A percentile compares a stretch with the other conserved stretches of the same genome.
Conservation (phyloP, 2,329 filamentous ascomycete species). For the Xylaria sp. region DNA sequence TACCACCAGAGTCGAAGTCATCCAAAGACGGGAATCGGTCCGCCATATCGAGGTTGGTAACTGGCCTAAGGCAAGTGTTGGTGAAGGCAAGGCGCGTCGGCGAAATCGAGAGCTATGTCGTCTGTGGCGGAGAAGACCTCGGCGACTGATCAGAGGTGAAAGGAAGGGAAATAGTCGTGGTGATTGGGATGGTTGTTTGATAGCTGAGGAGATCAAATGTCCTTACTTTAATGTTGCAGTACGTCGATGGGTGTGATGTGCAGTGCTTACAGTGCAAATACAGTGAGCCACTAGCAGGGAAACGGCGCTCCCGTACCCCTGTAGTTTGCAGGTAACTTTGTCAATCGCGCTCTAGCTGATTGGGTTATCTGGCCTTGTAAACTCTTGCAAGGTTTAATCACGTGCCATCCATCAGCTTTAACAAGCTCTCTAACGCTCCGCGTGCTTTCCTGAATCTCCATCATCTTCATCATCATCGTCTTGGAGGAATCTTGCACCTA, state of each 20-base stretch:
- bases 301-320: neutral
- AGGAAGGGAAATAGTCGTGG: neutral
- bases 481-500: conserved; percentile 12
- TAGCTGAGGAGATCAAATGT: conserved; percentile 13
- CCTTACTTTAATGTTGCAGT: conserved; percentile 20
- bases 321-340: neutral
- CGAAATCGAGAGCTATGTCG: neutral
- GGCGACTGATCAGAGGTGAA: neutral
- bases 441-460: neutral
- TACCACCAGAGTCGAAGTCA: conserved; percentile 76
- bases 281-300: neutral
- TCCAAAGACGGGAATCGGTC: conserved; percentile 83
- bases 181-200: conserved; percentile 18
- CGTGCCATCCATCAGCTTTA: conserved; percentile 32
- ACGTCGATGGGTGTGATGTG: neutral
- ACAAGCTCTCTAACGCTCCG: conserved; percentile 7
- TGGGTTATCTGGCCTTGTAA: conserved; percentile 18
- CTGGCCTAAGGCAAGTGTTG: conserved; percentile 5
- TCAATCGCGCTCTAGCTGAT: neutral
- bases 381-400: conserved; percentile 21
- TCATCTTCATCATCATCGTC: neutral
- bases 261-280: conserved; percentile 5
- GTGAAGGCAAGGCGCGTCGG: conserved; percentile 1
- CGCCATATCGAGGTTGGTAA: conserved; percentile 72
- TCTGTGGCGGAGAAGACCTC: neutral